phyloP scores from a whole-genome alignment of 352 stramenopile genomes.

The Pythium biforme region DNA sequence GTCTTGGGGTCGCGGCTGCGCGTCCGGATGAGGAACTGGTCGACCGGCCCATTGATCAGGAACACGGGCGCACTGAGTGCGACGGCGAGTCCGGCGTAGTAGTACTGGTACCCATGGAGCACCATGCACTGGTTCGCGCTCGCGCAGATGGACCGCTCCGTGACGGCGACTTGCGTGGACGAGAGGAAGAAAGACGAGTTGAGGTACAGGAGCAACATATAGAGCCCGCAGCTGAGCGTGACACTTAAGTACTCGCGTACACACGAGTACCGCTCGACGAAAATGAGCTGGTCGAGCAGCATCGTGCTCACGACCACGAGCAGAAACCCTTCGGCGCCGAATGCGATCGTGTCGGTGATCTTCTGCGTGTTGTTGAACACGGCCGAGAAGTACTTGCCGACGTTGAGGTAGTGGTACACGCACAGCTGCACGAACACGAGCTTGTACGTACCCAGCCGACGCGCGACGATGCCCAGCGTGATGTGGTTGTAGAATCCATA shows the following conservation, averaged over 20 bases:
- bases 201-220: conserved; percentile 12
- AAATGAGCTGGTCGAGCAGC: conserved; percentile 22
- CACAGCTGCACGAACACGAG: conserved; percentile 26
- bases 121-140: conserved; percentile 18
- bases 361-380: conserved; percentile 24
- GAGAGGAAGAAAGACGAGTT: conserved; percentile 2
- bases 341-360: conserved; percentile 25
- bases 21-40: conserved; percentile 4
- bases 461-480: conserved; percentile 24
- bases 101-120: conserved; percentile 11
- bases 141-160: conserved; percentile 12
- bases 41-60: conserved; percentile 2
- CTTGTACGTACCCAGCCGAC: conserved; percentile 25
- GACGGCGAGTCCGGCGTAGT: conserved; percentile 11
- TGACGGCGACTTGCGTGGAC: conserved; percentile 16
- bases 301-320: conserved; percentile 23
- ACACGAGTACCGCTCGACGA: conserved; percentile 25
- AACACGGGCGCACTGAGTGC: conserved; percentile 3
- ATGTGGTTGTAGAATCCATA: conserved; percentile 22
- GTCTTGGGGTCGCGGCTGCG: background rate
- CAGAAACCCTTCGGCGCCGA: conserved; percentile 20
- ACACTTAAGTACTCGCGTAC: conserved; percentile 9
- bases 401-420: conserved; percentile 24
- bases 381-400: conserved; percentile 20
- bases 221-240: conserved; percentile 14